Evolutionary conservation across 1,284 basidiomycete species (phyloP).

Genomic region (Thecaphora thlaspeos): DNA sequence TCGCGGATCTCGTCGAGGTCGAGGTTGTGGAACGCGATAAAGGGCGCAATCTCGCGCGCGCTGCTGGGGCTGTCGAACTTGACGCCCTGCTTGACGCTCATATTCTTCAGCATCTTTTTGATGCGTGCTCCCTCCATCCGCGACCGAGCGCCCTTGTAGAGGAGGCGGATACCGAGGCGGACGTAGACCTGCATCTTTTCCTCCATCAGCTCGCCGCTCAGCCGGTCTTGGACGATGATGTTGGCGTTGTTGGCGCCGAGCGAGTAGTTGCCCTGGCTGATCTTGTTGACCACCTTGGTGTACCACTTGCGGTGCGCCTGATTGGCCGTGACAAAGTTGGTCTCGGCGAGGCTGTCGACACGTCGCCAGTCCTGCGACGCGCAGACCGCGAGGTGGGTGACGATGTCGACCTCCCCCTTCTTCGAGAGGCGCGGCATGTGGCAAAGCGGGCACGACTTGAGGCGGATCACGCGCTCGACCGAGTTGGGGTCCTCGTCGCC

Average conservation of each 20-base stretch:
- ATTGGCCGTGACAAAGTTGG: constrained; percentile 90
- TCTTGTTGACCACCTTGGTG: constrained; percentile 79
- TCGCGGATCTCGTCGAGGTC: constrained; percentile 78
- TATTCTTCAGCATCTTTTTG: constrained; percentile 75
- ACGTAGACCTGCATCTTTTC: constrained; percentile 98
- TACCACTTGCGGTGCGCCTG: constrained; percentile 98
- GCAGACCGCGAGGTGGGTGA: constrained; percentile 83
- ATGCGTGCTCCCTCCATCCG: constrained; percentile 87
- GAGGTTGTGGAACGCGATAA: constrained; percentile 87
- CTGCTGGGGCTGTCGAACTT: constrained; percentile 89
- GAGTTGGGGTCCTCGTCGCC: constrained; percentile 7
- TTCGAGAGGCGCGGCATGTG: constrained; percentile 79
- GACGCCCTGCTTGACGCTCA: constrained; percentile 89
- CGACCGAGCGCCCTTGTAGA: constrained; percentile 87
- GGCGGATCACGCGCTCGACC: constrained; percentile 83
- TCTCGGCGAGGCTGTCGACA: constrained; percentile 70
- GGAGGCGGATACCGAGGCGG: constrained; percentile 80
- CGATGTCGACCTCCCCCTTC: constrained; percentile 87
- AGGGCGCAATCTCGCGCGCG: constrained; percentile 76
- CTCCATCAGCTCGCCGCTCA: constrained; percentile 87
- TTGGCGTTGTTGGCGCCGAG: constrained; percentile 90
- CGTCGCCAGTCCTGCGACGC: constrained; percentile 84
- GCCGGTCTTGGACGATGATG: constrained; percentile 67
- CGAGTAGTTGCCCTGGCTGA: constrained; percentile 74
- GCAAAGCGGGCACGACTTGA: constrained; percentile 90